Evolutionary conservation across 768 basidiomycete species (phyloP).

Genomic region (Pisolithus tinctorius): DNA sequence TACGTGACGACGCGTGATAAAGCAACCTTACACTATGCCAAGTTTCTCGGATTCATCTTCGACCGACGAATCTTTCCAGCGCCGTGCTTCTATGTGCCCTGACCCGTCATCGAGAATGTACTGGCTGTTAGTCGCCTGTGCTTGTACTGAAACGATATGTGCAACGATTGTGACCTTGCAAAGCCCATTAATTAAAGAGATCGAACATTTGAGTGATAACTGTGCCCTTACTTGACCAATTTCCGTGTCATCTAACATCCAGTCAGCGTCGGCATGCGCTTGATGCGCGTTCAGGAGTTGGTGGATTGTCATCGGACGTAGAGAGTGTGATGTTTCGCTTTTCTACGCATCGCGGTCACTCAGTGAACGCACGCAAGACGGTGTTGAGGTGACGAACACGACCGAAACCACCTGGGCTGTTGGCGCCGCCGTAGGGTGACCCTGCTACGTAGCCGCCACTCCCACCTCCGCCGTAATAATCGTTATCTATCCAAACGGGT

Average conservation of each 20-base stretch:
- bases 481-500: conserved; percentile 20
- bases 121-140: conserved; percentile 73
- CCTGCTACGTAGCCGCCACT: conserved; percentile 56
- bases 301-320: conserved; percentile 71
- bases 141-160: conserved; percentile 59
- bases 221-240: conserved; percentile 60
- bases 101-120: conserved; percentile 86
- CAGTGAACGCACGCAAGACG: not conserved
- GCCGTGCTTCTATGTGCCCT: conserved; percentile 67
- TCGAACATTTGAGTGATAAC: not conserved
- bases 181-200: conserved; percentile 1
- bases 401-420: conserved; percentile 52
- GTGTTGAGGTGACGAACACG: conserved; percentile 27
- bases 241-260: conserved; percentile 74
- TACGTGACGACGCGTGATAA: not conserved
- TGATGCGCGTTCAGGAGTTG: conserved; percentile 76
- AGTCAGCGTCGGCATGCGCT: conserved; percentile 83
- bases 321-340: conserved; percentile 35
- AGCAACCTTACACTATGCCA: conserved; percentile 37
- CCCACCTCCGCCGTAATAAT: conserved; percentile 35
- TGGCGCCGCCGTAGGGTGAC: conserved; percentile 51
- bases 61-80: conserved; percentile 69
- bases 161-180: conserved; percentile 67
- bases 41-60: conserved; percentile 48
- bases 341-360: conserved; percentile 20